Base-by-base conservation (phyloP, 2,329 filamentous ascomycete species). In the Ophiognomonia clavigignenti-juglandacearum region DNA sequence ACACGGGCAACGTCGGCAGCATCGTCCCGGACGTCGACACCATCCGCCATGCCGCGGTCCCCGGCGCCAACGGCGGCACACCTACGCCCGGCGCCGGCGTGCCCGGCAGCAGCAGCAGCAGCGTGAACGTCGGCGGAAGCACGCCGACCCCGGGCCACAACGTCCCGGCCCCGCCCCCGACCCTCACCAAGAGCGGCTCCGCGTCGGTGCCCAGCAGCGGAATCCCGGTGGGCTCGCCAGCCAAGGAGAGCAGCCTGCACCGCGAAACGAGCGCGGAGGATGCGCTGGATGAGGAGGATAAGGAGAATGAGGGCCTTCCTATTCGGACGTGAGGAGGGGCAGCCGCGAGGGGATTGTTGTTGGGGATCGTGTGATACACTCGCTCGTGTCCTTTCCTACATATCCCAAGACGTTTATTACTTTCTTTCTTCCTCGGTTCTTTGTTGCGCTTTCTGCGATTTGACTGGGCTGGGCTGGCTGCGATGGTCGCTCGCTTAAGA, bases 11-110 rank as follows among this genome's bases (percentile, higher is more conserved):
- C 61, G 88, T 98, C 62, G 93, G 93, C 61, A 91, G 88, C 61
- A 86, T 96, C 71, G 93, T 98, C 68, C 93, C 93, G 45, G 85
- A 91, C 43, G 90, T 91, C 56, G 90, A 96, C 71, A 95, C 95
- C 68, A 96, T 96, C 68, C 91, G 91, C 24, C 90, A 96, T 73
- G 44, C 92, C 57, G 85, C 47, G 83, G 85, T 51, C 68, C 77
- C 68, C 60, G 71, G 54, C 54, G 57, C 38, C 50, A 54, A n/a
- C n/a, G n/a, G n/a, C n/a, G n/a, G n/a, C n/a, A n/a, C n/a, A n/a
- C n/a, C 52, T 8, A 14, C 18, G 19, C 6, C 19, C 32, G n/a
- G 7, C 32, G 95, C 91, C 63, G 85, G 86, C 61, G 88, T n/a
- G n/a, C n/a, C 98, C 61, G 93, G 93, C 61, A 91, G 88, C 61